A percentile compares a stretch with the other conserved stretches of the same genome.
phyloP scores from a whole-genome alignment of 2,329 filamentous ascomycete genomes.

The Huntiella decipiens region DNA sequence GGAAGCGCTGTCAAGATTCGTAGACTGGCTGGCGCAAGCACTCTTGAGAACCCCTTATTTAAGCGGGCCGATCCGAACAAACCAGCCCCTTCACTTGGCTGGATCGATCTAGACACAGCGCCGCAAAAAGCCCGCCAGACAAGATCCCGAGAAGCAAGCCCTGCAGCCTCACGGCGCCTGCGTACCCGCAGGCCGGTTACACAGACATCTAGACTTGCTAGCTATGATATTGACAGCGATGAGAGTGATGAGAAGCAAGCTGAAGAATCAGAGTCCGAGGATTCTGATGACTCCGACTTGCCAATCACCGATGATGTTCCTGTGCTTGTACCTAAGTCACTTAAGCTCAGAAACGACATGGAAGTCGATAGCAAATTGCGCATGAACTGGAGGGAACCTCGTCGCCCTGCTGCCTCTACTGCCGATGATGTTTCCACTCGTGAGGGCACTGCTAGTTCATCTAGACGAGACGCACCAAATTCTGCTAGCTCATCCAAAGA shows the following conservation, averaged over 20 bases:
- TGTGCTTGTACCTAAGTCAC: conserved; percentile 7
- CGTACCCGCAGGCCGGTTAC: background rate
- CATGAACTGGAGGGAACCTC: conserved; percentile 9
- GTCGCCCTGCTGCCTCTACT: background rate
- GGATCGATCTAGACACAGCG: conserved; percentile 10
- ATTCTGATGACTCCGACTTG: conserved; percentile 1
- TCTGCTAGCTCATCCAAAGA: too few species aligned
- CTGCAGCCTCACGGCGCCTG: background rate
- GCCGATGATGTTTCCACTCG: too few species aligned
- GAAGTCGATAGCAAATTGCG: conserved; percentile 7
- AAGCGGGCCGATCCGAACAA: conserved; percentile 1
- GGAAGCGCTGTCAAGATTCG: conserved; percentile 9
- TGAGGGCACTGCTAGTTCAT: too few species aligned
- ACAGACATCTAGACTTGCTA: background rate
- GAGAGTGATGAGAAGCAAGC: background rate
- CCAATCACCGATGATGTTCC: conserved; percentile 4
- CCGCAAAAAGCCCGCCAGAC: background rate
- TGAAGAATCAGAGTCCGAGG: background rate
- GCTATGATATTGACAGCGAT: background rate
- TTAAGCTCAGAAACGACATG: conserved; percentile 9
- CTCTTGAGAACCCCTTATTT: conserved; percentile 11
- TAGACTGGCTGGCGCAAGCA: conserved; percentile 7
- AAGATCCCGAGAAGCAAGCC: background rate
- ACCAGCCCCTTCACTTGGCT: conserved; percentile 1
- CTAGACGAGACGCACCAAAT: too few species aligned